Evolutionary conservation across 768 basidiomycete species (phyloP).

Genomic region (Crassisporium funariophilum): DNA sequence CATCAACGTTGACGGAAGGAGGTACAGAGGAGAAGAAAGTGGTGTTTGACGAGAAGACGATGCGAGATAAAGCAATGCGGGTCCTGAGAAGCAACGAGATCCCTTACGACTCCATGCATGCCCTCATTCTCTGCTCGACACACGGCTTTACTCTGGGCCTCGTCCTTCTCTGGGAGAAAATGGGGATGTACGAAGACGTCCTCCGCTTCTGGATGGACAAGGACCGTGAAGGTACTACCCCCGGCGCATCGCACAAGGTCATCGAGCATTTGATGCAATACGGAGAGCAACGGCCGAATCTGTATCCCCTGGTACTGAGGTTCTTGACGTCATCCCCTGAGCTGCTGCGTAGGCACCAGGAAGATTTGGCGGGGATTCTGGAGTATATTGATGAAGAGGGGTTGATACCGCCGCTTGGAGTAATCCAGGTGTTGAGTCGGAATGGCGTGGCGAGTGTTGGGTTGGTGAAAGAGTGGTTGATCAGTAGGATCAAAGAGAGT

Average conservation of each 20-base stretch:
- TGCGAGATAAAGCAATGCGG: conserved; percentile 69
- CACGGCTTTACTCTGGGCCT: conserved; percentile 81
- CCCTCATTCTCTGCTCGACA: conserved; percentile 92
- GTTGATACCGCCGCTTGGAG: conserved; percentile 87
- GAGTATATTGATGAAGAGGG: conserved; percentile 77
- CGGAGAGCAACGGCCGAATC: conserved; percentile 64
- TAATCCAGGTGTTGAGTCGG: conserved; percentile 85
- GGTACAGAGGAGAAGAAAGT: conserved; percentile 17
- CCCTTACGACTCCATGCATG: conserved; percentile 89
- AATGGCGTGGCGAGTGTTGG: conserved; percentile 92
- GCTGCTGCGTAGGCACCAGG: conserved; percentile 68
- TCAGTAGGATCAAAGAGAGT: conserved; percentile 72
- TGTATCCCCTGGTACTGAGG: conserved; percentile 87
- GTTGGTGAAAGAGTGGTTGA: conserved; percentile 89
- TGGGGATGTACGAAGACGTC: conserved; percentile 97
- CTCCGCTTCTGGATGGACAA: conserved; percentile 91
- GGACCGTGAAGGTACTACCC: conserved; percentile 41
- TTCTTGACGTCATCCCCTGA: conserved; percentile 86
- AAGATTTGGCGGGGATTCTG: conserved; percentile 71
- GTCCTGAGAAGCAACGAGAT: conserved; percentile 61
- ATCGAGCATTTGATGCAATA: conserved; percentile 75
- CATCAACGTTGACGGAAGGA: neutral
- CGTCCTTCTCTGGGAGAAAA: conserved; percentile 87
- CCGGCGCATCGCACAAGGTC: conserved; percentile 55
- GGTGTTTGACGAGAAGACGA: conserved; percentile 33